phyloP scores from a whole-genome alignment of 495 filamentous ascomycete species.

The Corynascus novoguineensis region DNA sequence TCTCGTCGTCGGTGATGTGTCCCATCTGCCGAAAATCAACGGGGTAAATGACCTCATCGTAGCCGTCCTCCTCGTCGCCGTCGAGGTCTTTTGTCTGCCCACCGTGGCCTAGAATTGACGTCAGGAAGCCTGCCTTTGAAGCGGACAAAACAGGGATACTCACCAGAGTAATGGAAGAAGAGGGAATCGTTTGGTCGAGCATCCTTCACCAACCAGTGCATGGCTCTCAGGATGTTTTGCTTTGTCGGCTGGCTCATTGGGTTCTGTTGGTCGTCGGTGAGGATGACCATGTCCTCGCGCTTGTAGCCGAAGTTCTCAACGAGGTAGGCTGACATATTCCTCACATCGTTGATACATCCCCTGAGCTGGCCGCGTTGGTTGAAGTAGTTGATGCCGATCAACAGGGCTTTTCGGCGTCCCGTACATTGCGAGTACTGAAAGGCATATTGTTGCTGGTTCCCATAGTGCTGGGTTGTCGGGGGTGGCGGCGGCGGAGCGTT shows the following conservation, averaged over 20 bases:
- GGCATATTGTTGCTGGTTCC: slow-evolving; percentile 75
- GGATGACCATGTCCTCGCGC: slow-evolving; percentile 94
- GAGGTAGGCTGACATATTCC: slow-evolving; percentile 92
- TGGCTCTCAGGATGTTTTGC: slow-evolving; percentile 89
- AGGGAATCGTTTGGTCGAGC: slow-evolving; percentile 90
- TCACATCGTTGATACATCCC: slow-evolving; percentile 97
- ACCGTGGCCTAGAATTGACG: slow-evolving; percentile 66
- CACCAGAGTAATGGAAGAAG: slow-evolving; percentile 98
- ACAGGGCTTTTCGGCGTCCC: slow-evolving; percentile 81
- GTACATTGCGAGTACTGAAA: slow-evolving; percentile 93
- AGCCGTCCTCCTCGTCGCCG: slow-evolving; percentile 90
- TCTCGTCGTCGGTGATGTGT: slow-evolving; percentile 97
- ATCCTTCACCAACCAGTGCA: slow-evolving; percentile 98
- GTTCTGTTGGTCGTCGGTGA: slow-evolving; percentile 96
- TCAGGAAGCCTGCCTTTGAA: neutral
- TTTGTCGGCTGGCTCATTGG: slow-evolving; percentile 96
- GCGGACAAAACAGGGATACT: slow-evolving; percentile 17
- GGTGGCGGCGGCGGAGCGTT: slow-evolving; percentile 57
- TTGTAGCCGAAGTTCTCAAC: slow-evolving; percentile 89
- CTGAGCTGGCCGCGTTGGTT: slow-evolving; percentile 83
- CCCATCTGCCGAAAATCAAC: slow-evolving; percentile 87
- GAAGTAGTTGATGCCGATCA: slow-evolving; percentile 99
- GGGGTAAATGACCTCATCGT: slow-evolving; percentile 97
- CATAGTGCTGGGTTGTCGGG: slow-evolving; percentile 59
- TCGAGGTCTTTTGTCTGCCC: slow-evolving; percentile 95